These are phyloP conservation scores for Stagonosporopsis chrysanthemi DNA, from an alignment of 2,329 filamentous ascomycete species.

Conservation along the genomic window DNA sequence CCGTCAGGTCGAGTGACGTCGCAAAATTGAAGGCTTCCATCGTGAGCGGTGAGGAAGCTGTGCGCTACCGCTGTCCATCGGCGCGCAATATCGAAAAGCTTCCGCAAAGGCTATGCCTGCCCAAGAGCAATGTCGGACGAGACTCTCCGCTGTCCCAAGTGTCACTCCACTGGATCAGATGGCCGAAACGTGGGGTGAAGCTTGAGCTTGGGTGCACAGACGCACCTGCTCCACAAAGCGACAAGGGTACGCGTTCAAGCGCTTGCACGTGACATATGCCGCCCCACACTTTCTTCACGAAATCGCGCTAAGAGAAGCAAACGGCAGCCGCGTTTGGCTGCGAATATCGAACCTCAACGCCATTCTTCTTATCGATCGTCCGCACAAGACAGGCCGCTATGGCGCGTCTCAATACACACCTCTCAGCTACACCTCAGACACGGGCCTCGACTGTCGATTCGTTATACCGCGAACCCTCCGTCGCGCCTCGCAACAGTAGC, in stretches of 20 bases:
- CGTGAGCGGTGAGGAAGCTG: slow-evolving; percentile 24
- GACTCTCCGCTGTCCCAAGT: neutral
- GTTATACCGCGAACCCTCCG: slow-evolving; percentile 49
- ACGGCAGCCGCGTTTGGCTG: slow-evolving; percentile 20
- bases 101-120: neutral
- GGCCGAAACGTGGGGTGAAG: slow-evolving; percentile 20
- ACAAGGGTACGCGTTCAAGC: slow-evolving; percentile 32
- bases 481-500: slow-evolving; percentile 25
- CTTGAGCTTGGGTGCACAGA: slow-evolving; percentile 8
- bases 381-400: slow-evolving; percentile 26
- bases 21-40: slow-evolving; percentile 99
- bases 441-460: slow-evolving; percentile 45
- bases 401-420: slow-evolving; percentile 48
- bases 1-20: slow-evolving; percentile 80
- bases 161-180: slow-evolving; percentile 1
- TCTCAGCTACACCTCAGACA: slow-evolving; percentile 40
- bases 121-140: neutral
- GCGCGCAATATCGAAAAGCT: slow-evolving; percentile 13
- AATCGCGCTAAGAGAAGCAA: slow-evolving; percentile 29
- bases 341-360: slow-evolving; percentile 10
- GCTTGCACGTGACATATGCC: slow-evolving; percentile 31
- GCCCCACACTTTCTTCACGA: slow-evolving; percentile 24
- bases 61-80: slow-evolving; percentile 37
- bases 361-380: slow-evolving; percentile 2
- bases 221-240: neutral